These are phyloP conservation scores for Elaphomyces granulatus DNA, from an alignment of 495 filamentous ascomycete species.

Conservation along the genomic window DNA sequence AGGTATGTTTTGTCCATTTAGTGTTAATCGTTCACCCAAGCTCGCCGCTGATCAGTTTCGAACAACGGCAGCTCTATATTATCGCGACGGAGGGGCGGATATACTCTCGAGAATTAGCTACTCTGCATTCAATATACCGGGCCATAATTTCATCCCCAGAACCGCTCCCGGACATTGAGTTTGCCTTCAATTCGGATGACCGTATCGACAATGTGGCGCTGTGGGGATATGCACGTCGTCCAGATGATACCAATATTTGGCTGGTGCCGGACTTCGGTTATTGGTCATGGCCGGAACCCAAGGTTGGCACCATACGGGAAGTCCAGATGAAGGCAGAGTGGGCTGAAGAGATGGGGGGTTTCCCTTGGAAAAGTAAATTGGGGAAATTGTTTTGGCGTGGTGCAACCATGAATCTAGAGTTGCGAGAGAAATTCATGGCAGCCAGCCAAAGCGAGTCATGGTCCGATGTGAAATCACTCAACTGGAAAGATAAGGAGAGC, in stretches of 20 bases:
- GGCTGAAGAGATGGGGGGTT: constrained; percentile 20
- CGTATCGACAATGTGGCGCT: constrained; percentile 24
- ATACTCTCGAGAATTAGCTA: constrained; percentile 17
- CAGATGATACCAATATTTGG: constrained; percentile 38
- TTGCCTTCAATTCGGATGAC: constrained; percentile 38
- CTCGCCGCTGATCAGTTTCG: not conserved
- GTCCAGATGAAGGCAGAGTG: constrained; percentile 27
- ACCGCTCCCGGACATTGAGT: constrained; percentile 47
- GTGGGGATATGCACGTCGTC: constrained; percentile 33
- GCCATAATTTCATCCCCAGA: constrained; percentile 29
- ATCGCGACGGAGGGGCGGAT: constrained; percentile 19
- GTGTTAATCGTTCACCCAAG: not conserved
- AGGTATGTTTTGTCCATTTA: constrained; percentile 7
- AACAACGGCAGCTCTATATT: constrained; percentile 22
- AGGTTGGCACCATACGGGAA: constrained; percentile 43
- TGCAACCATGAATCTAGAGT: constrained; percentile 21
- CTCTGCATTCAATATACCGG: constrained; percentile 31
- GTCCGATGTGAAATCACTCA: constrained; percentile 36
- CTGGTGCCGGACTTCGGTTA: constrained; percentile 70
- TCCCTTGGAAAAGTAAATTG: constrained; percentile 40
- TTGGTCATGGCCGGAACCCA: constrained; percentile 55
- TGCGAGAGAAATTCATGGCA: constrained; percentile 35
- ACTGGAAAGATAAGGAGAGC: constrained; percentile 30
- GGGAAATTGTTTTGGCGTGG: constrained; percentile 58
- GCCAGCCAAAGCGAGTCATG: constrained; percentile 30